Conservation (phyloP, 1,139 yeast genomes). For the Waltiozyma sp. region DNA sequence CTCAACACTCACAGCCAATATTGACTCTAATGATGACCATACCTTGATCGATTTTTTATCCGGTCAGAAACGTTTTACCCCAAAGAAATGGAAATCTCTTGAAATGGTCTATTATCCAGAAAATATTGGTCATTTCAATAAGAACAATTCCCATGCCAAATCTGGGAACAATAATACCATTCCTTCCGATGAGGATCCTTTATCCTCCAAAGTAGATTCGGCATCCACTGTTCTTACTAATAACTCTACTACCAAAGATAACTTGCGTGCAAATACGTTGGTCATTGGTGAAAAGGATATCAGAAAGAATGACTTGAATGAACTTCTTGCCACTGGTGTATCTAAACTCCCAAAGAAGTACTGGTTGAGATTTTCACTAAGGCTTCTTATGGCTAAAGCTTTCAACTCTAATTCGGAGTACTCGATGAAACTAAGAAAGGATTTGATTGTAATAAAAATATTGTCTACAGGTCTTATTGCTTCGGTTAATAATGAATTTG, state of each 20-base stretch:
- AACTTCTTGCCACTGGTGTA: slow-evolving; percentile 52
- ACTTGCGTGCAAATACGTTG: slow-evolving; percentile 25
- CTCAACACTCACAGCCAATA: slow-evolving; percentile 25
- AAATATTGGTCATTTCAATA: background rate
- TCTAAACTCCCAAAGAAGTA: slow-evolving; percentile 47
- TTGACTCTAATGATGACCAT: slow-evolving; percentile 31
- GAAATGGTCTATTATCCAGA: slow-evolving; percentile 41
- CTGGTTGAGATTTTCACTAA: slow-evolving; percentile 55
- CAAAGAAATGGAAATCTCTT: slow-evolving; percentile 46
- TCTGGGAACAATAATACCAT: background rate
- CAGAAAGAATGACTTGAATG: slow-evolving; percentile 40
- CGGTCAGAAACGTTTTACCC: slow-evolving; percentile 32
- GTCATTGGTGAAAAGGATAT: slow-evolving; percentile 13
- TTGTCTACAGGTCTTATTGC: slow-evolving; percentile 56
- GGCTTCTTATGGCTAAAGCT: slow-evolving; percentile 60
- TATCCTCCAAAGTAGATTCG: background rate
- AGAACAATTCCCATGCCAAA: background rate
- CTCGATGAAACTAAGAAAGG: slow-evolving; percentile 43
- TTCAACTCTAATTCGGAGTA: slow-evolving; percentile 50
- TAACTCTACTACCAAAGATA: slow-evolving; percentile 13
- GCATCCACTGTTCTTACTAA: background rate
- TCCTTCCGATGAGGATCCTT: background rate
- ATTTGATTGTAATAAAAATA: slow-evolving; percentile 54
- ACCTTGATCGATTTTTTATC: slow-evolving; percentile 44
- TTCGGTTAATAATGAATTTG: slow-evolving; percentile 34